Conservation (phyloP, 345 rosid genomes). For the Gossypium turneri region DNA sequence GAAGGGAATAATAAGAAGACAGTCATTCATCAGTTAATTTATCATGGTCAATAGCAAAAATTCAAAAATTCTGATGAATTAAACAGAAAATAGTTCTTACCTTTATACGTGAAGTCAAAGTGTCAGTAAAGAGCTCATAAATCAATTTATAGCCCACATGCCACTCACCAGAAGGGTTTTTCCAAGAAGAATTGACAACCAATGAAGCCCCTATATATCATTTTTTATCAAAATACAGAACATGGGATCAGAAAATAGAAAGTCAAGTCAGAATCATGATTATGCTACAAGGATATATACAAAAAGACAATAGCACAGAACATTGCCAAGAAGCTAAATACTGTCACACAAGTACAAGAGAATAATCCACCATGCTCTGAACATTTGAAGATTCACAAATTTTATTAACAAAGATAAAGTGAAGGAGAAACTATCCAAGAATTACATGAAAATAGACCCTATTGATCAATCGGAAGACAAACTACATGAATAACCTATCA, state of each 20-base stretch:
- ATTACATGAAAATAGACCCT: neutral
- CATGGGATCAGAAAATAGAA: neutral
- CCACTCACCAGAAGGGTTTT: conserved; percentile 93
- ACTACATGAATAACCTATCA: neutral
- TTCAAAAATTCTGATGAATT: conserved; percentile 2
- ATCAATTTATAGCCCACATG: conserved; percentile 87
- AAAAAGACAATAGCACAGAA: conserved; percentile 10
- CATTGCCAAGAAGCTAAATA: conserved; percentile 10
- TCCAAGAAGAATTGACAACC: conserved; percentile 79
- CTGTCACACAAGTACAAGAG: neutral
- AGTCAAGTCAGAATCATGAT: neutral
- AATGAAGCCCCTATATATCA: conserved; percentile 53
- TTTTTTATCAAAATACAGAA: conserved; percentile 5
- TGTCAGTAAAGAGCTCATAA: conserved; percentile 64
- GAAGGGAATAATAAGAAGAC: neutral
- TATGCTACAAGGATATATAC: neutral
- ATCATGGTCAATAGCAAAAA: conserved; percentile 13
- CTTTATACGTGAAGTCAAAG: conserved; percentile 75
- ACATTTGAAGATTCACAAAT: neutral
- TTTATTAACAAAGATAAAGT: neutral
- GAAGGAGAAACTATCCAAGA: neutral
- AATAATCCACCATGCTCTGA: neutral
- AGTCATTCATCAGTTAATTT: neutral
- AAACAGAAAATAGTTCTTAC: conserved; percentile 28
- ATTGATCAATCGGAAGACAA: neutral